phyloP scores from a whole-genome alignment of 192 early-diverging fungal species.

The Backusella westeae region DNA sequence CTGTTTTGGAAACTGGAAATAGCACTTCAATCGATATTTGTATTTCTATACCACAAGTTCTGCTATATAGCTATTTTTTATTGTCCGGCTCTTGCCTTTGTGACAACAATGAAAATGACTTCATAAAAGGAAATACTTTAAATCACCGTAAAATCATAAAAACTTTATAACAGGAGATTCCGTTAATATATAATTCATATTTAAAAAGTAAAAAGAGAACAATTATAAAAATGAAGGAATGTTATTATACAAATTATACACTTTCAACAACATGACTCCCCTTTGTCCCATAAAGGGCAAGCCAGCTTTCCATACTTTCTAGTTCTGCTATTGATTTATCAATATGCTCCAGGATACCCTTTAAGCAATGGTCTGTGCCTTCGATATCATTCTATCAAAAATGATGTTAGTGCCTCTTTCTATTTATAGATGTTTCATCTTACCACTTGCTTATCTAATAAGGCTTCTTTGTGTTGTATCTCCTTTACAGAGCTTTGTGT shows the following conservation, averaged over 20 bases:
- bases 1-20: too few species aligned
- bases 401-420: neutral
- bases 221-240: neutral
- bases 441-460: neutral
- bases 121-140: too few species aligned
- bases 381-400: constrained; percentile 62
- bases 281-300: constrained; percentile 80
- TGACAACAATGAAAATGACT: too few species aligned
- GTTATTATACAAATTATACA: neutral
- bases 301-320: constrained; percentile 85
- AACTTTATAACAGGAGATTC: too few species aligned
- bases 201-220: neutral
- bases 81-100: too few species aligned
- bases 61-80: too few species aligned
- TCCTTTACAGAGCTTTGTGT: neutral
- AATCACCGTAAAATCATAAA: too few species aligned
- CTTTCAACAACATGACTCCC: neutral
- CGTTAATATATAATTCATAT: neutral
- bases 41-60: too few species aligned
- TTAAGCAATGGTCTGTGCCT: constrained; percentile 83
- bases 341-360: constrained; percentile 74
- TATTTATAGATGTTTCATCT: neutral
- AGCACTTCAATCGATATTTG: neutral
- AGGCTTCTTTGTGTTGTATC: neutral
- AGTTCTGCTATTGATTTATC: constrained; percentile 82